A percentile compares a stretch with the other conserved stretches of the same genome.
These are phyloP conservation scores for Penium margaritaceum DNA, from an alignment of 139 green algal species.

Conservation along the genomic window DNA sequence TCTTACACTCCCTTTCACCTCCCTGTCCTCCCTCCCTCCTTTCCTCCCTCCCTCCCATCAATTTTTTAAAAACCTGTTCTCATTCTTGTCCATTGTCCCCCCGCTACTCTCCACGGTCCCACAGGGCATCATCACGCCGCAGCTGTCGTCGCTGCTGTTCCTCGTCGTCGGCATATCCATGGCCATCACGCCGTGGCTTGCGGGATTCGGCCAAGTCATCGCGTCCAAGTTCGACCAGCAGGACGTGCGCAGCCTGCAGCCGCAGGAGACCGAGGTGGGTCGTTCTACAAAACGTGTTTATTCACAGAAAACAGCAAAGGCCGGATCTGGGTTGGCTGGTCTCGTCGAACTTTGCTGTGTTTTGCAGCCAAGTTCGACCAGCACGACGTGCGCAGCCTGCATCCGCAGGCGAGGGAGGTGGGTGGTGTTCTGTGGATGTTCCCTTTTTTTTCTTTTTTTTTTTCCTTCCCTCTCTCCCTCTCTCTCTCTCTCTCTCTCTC, in stretches of 20 bases:
- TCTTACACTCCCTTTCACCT: no score
- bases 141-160: conserved; percentile 79
- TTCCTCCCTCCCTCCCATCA: no score
- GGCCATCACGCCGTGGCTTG: conserved; percentile 90
- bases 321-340: background rate
- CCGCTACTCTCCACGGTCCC: no score
- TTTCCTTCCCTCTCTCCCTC: no score
- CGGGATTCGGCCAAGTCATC: conserved; percentile 65
- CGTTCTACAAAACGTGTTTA: no score
- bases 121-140: conserved; percentile 56
- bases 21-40: no score
- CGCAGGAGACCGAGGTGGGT: conserved; percentile 61
- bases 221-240: conserved; percentile 72
- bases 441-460: no score
- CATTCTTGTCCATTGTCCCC: no score
- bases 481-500: no score
- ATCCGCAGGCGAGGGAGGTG: conserved; percentile 65
- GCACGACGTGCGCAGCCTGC: conserved; percentile 64
- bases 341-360: background rate
- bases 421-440: no score
- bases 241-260: conserved; percentile 65
- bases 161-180: conserved; percentile 93
- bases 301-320: no score
- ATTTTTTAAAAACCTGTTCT: no score
- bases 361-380: conserved; percentile 61